Evolutionary conservation across 2,329 filamentous ascomycete genomes (phyloP).

Genomic region (Colletotrichum sp.): DNA sequence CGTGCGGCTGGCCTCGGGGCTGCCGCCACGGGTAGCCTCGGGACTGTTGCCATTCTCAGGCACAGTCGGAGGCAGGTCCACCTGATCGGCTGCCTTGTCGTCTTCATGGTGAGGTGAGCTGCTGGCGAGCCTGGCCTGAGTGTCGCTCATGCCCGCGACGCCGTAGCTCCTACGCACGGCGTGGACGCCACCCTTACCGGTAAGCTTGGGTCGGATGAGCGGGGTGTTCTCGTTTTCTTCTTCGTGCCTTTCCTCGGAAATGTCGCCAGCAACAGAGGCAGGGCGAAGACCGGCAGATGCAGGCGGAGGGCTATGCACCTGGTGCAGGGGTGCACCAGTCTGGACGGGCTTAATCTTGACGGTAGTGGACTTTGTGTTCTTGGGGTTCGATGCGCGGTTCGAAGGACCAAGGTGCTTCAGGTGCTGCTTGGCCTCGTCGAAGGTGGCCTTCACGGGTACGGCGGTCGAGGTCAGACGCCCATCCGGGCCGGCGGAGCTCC

Average conservation of each 20-base stretch:
- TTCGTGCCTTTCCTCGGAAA: neutral
- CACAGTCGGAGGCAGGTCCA: slow-evolving; percentile 3
- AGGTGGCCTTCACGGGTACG: slow-evolving; percentile 63
- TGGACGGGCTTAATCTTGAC: slow-evolving; percentile 72
- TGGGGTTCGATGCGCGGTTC: slow-evolving; percentile 69
- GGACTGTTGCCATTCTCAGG: neutral
- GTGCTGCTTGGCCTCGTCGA: slow-evolving; percentile 68
- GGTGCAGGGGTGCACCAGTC: slow-evolving; percentile 43
- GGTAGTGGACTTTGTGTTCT: slow-evolving; percentile 64
- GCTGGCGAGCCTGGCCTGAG: slow-evolving; percentile 18
- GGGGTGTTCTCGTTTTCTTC: slow-evolving; percentile 19
- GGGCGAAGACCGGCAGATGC: slow-evolving; percentile 23
- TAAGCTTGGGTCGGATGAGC: slow-evolving; percentile 23
- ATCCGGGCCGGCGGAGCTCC: slow-evolving; percentile 60
- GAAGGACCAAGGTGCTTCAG: slow-evolving; percentile 71
- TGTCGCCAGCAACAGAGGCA: slow-evolving; percentile 25
- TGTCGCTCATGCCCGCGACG: slow-evolving; percentile 17
- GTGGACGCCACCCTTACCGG: slow-evolving; percentile 27
- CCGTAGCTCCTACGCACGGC: slow-evolving; percentile 23
- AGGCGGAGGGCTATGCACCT: slow-evolving; percentile 13
- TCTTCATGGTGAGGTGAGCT: neutral
- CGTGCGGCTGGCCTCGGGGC: neutral
- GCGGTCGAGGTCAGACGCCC: slow-evolving; percentile 52
- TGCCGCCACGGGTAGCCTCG: neutral
- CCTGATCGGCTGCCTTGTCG: neutral